Percentiles rank a stretch among this genome's conserved stretches.
These are phyloP conservation scores for Amanita pallidorosea DNA, from an alignment of 768 basidiomycete genomes.

Conservation along the genomic window DNA sequence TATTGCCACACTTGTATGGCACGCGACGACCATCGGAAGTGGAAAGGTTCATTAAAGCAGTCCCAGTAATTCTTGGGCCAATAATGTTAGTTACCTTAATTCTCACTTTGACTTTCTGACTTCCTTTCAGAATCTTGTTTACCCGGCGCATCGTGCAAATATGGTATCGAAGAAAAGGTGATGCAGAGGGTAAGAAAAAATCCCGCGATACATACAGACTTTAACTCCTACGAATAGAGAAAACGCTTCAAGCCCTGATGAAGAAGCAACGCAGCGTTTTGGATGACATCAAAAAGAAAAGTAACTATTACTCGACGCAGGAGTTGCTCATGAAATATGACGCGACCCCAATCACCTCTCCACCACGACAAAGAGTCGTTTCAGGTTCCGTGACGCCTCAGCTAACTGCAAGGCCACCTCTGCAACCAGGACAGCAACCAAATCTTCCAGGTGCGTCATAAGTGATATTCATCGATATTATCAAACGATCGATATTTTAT, in stretches of 20 bases:
- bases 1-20: constrained; percentile 33
- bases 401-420: constrained; percentile 14
- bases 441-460: constrained; percentile 17
- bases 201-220: neutral
- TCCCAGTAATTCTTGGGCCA: constrained; percentile 65
- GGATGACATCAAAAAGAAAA: constrained; percentile 96
- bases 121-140: constrained; percentile 50
- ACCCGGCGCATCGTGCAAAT: constrained; percentile 71
- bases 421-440: constrained; percentile 16
- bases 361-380: constrained; percentile 31
- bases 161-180: constrained; percentile 74
- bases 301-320: constrained; percentile 89
- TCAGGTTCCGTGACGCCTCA: constrained; percentile 20
- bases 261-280: constrained; percentile 77
- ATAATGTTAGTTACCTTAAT: constrained; percentile 47
- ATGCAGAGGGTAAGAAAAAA: constrained; percentile 59
- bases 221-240: constrained; percentile 41
- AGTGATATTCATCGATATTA: neutral
- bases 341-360: constrained; percentile 34
- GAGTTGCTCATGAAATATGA: constrained; percentile 89
- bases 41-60: constrained; percentile 34
- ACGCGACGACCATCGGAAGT: constrained; percentile 16
- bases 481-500: constrained; percentile 8
- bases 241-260: constrained; percentile 59
- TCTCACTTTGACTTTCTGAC: constrained; percentile 1